Evolutionary conservation across 805 yeast species (phyloP).

Genomic region (Naumovozyma castellii): DNA sequence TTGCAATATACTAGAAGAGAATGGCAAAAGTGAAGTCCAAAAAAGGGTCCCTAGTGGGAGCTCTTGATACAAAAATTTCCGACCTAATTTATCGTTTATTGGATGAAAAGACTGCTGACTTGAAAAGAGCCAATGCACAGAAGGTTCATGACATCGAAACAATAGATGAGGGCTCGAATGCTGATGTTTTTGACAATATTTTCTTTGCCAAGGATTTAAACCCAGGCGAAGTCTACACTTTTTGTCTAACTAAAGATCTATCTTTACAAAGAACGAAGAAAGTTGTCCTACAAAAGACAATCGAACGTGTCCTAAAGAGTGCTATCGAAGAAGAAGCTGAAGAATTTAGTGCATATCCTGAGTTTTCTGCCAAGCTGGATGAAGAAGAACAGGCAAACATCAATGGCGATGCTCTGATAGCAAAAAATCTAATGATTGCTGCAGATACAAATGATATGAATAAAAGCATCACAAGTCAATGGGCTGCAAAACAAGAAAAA

Average conservation of each 20-base stretch:
- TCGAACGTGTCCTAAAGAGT: slow-evolving; percentile 48
- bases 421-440: slow-evolving; percentile 51
- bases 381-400: slow-evolving; percentile 28
- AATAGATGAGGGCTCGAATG: slow-evolving; percentile 14
- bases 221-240: slow-evolving; percentile 42
- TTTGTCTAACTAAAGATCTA: slow-evolving; percentile 55
- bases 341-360: slow-evolving; percentile 34
- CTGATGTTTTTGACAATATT: slow-evolving; percentile 27
- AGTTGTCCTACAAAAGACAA: slow-evolving; percentile 49
- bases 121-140: slow-evolving; percentile 26
- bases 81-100: slow-evolving; percentile 46
- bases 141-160: slow-evolving; percentile 8
- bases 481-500: slow-evolving; percentile 36
- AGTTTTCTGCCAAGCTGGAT: slow-evolving; percentile 21
- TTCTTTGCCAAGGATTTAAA: slow-evolving; percentile 56
- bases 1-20: neutral
- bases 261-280: slow-evolving; percentile 63
- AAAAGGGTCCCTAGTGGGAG: slow-evolving; percentile 18
- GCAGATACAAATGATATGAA: slow-evolving; percentile 62
- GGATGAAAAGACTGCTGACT: slow-evolving; percentile 48
- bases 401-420: slow-evolving; percentile 28
- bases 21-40: slow-evolving; percentile 31
- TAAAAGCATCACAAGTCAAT: slow-evolving; percentile 61
- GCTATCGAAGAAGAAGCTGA: slow-evolving; percentile 53
- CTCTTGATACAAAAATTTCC: slow-evolving; percentile 48